Evolutionary conservation across 2,329 filamentous ascomycete genomes (phyloP).

Genomic region (Pseudogymnoascus destructans): DNA sequence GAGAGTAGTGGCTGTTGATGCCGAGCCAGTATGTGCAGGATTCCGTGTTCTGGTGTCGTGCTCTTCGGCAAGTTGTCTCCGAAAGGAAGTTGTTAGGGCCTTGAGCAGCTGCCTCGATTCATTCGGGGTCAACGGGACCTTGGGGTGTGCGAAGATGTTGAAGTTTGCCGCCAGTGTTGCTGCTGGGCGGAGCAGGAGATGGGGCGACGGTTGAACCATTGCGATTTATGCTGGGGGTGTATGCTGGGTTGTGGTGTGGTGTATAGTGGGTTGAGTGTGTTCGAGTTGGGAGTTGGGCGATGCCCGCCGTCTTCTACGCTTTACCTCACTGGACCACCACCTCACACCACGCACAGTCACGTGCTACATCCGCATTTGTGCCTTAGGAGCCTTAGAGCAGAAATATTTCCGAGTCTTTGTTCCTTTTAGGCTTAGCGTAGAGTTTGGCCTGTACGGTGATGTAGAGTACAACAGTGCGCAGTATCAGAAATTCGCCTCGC

Average conservation of each 20-base stretch:
- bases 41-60: conserved; percentile 30
- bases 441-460: background rate
- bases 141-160: conserved; percentile 35
- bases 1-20: conserved; percentile 14
- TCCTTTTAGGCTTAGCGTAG: background rate
- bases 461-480: background rate
- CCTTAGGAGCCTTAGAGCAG: background rate
- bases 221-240: background rate
- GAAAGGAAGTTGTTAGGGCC: conserved; percentile 49
- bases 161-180: conserved; percentile 34
- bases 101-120: conserved; percentile 47
- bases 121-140: conserved; percentile 38
- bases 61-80: conserved; percentile 46
- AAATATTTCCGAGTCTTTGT: background rate
- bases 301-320: too few species aligned
- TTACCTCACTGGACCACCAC: background rate
- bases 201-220: conserved; percentile 39
- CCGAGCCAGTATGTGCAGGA: conserved; percentile 2
- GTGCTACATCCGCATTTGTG: background rate
- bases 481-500: background rate
- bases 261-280: background rate
- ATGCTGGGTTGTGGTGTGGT: background rate
- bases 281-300: background rate
- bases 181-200: conserved; percentile 35
- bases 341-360: background rate